Evolutionary conservation across 352 stramenopile species (phyloP), one percentile per base, ranked within the genome.

Genomic region (Pythium aphanidermatum): DNA sequence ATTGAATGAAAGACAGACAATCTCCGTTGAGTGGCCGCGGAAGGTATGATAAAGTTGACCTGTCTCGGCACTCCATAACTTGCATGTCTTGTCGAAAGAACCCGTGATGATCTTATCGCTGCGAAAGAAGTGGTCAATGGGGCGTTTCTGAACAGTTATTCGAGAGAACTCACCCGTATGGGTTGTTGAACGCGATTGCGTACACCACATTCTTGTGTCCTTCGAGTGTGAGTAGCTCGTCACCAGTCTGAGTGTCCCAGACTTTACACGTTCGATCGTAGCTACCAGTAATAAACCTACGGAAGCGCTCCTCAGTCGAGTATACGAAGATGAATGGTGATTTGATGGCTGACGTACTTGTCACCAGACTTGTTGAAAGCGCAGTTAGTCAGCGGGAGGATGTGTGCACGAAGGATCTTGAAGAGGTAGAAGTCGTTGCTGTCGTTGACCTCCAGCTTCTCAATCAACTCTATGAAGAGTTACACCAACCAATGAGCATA

Each of bases 121-220:
- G 39, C 23, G 19, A 29, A 49, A 28, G 13, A 14, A 33, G 9
- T 33, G 9, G 9, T 33, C 28, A 33, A 14, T 33, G 9, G 14
- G 9, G 28, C 28, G 9, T 9, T 33, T 33, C 14, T 33, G 28
- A n/a, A n/a, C n/a, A n/a, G n/a, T n/a, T n/a, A n/a, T n/a, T 31
- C 19, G 19, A 16, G 19, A 29, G 31, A 13, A 32, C 53, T n/a
- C 47, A 92, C 64, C 93, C 92, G 56, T 96, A 98, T 14, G 94
- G 93, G 51, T 98, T 98, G 55, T 98, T 98, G 66, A 98, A 98
- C 5, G 93, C 92, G 46, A 98, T 97, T 13, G 90, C 89, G 43
- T 98, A 98, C 10, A 98, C 93, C 2, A 98, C 93, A 62, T 98
- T 98, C 58, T 95, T 95, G 65, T 98, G 93, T 8, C 90, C 92